These are phyloP conservation scores for Linum tenue DNA, from an alignment of 345 rosid species.

Conservation along the genomic window DNA sequence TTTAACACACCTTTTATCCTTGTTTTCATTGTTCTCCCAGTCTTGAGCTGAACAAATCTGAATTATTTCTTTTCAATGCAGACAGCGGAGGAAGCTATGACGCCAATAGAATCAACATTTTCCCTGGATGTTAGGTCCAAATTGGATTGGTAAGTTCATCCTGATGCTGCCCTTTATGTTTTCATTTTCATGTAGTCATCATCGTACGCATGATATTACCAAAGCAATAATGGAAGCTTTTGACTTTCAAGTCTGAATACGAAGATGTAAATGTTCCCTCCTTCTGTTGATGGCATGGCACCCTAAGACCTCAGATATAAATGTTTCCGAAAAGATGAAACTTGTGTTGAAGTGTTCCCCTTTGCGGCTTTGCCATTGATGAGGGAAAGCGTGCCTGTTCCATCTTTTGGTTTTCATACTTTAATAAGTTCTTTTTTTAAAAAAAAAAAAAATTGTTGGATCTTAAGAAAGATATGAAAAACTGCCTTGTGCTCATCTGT, in stretches of 20 bases:
- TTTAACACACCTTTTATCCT: not conserved
- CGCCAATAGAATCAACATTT: conserved; percentile 25
- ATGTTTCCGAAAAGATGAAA: not conserved
- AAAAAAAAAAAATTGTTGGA: not conserved
- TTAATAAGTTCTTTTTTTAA: not conserved
- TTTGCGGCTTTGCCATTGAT: not conserved
- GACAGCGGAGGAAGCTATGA: conserved; percentile 28
- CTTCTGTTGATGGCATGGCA: not conserved
- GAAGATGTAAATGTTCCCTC: not conserved
- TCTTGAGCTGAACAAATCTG: not conserved
- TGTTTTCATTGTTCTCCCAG: not conserved
- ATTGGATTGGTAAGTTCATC: conserved; percentile 23
- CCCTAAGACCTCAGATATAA: not conserved
- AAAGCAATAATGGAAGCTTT: not conserved
- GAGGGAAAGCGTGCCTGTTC: not conserved
- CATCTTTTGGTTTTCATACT: not conserved
- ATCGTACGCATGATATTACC: not conserved
- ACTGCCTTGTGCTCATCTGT: not conserved
- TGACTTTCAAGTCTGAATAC: not conserved
- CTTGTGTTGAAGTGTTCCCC: conserved; percentile 1
- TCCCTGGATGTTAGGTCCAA: conserved; percentile 19
- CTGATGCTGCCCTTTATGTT: not conserved
- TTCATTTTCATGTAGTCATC: not conserved
- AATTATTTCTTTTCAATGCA: conserved; percentile 4
- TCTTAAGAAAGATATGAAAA: not conserved